Percentiles rank a stretch among this genome's conserved stretches.
phyloP scores from a whole-genome alignment of 2,329 filamentous ascomycete species.

The Ilyonectria mors-panacis region DNA sequence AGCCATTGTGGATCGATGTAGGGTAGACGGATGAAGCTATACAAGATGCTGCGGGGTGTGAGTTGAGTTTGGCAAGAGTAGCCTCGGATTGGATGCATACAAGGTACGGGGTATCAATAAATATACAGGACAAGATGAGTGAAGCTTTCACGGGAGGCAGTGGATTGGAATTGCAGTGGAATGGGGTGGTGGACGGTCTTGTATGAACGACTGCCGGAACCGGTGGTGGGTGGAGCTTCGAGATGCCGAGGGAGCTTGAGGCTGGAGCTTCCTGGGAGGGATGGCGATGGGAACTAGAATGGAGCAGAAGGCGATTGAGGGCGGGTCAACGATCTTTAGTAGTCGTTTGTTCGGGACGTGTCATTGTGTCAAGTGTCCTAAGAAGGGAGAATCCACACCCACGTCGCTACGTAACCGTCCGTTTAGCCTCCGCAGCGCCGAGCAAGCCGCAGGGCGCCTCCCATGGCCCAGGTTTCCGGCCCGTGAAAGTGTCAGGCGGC shows the following conservation, averaged over 20 bases:
- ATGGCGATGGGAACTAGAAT: constrained; percentile 18
- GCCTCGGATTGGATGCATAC: constrained; percentile 5
- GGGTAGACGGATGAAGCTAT: constrained; percentile 24
- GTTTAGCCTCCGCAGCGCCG: constrained; percentile 41
- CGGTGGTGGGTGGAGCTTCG: neutral
- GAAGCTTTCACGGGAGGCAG: neutral
- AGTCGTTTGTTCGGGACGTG: constrained; percentile 29
- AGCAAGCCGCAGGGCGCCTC: constrained; percentile 31
- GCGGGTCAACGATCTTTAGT: constrained; percentile 35
- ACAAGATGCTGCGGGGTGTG: constrained; percentile 10
- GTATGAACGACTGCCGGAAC: neutral
- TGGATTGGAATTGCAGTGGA: constrained; percentile 3
- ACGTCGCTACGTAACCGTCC: constrained; percentile 8
- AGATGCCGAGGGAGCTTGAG: constrained; percentile 12
- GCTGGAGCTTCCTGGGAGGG: constrained; percentile 23
- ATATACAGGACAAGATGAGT: neutral
- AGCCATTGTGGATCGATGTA: constrained; percentile 59
- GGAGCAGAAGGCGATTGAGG: constrained; percentile 13
- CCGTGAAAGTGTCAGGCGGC: constrained; percentile 29
- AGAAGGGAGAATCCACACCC: constrained; percentile 14
- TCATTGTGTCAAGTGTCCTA: neutral
- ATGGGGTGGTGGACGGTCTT: neutral
- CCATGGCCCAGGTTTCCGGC: constrained; percentile 29
- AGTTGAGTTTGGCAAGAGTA: neutral
- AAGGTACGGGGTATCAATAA: constrained; percentile 3